Evolutionary conservation across 2,329 filamentous ascomycete species (phyloP), one percentile per base, ranked within the genome.

Genomic region (Aspergillus transmontanensis): DNA sequence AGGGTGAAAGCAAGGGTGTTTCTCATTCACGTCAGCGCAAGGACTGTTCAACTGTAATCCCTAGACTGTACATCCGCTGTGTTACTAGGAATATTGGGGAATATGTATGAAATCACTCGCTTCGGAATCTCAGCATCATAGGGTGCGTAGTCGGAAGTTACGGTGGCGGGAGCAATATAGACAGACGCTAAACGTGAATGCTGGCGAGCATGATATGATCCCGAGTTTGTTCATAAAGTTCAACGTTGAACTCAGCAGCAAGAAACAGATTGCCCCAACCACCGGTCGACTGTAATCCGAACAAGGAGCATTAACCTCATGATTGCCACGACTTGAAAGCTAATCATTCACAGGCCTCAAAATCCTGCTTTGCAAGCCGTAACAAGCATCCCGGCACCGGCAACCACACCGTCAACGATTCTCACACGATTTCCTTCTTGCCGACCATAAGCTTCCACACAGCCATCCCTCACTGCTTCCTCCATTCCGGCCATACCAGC

Each of bases 401-500:
- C 75, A 66, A 78, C 72, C 7, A 80, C 76, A 0, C 93, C 93
- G 76, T 97, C 94, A 6, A 97, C 82, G 65, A 97, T 88, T 71
- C 85, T 86, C 4, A 96, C 81, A 30, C 81, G 80, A 60, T 81
- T 78, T 0, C 86, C 90, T 53, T 83, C 82, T 12, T 83, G 78
- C n/a, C 83, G 76, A 1, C 90, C 90, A 61, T 90, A 83, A 57
- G 86, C 82, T 62, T 90, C 87, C 0, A 85, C 72, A 41, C 91
- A 90, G 0, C 90, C 90, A 50, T 86, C 83, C 39, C 89, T 85
- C 45, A 97, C 93, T 63, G 89, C 89, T 46, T 87, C 83, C 70
- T 95, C 90, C 79, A 97, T 84, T 0, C 93, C 94, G 1, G 90
- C 89, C 94, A 97, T 97, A 0, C 93, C 94, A 3, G 92, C 94